These are phyloP conservation scores for Singerocomus inundabilis DNA, from an alignment of 1,284 basidiomycete species.

Conservation along the genomic window DNA sequence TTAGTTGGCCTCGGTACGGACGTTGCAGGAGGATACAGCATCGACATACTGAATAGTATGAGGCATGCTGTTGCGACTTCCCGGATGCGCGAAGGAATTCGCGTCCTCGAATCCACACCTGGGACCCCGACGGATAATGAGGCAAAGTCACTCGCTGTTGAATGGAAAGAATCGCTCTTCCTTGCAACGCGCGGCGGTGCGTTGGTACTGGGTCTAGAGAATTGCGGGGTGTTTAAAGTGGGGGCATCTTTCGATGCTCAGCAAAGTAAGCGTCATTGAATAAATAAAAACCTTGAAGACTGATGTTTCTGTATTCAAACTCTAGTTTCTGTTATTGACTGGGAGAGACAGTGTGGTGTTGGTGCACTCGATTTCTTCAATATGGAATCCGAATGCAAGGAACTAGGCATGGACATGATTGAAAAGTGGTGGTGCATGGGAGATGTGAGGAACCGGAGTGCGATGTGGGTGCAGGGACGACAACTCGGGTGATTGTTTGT, in stretches of 20 bases:
- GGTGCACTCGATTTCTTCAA: conserved; percentile 69
- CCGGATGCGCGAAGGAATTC: conserved; percentile 64
- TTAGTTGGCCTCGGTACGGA: conserved; percentile 82
- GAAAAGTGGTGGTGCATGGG: conserved; percentile 91
- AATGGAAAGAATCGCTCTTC: conserved; percentile 79
- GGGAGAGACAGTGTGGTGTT: conserved; percentile 60
- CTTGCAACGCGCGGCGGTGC: conserved; percentile 80
- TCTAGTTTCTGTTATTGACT: conserved; percentile 53
- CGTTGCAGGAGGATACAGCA: conserved; percentile 78
- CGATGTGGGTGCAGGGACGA: conserved; percentile 74
- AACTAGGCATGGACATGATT: conserved; percentile 53
- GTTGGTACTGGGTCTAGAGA: conserved; percentile 55
- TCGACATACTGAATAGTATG: conserved; percentile 78
- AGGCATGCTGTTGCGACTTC: conserved; percentile 71
- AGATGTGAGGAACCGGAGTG: conserved; percentile 59
- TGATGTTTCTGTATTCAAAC: not conserved
- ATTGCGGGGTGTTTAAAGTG: conserved; percentile 55
- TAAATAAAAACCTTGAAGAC: not conserved
- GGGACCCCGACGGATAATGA: conserved; percentile 2
- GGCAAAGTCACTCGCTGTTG: conserved; percentile 43
- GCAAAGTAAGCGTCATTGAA: conserved; percentile 51
- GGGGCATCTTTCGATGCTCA: conserved; percentile 83
- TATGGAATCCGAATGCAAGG: conserved; percentile 36
- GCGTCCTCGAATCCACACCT: conserved; percentile 31
- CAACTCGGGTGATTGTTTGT: conserved; percentile 21